A percentile compares a stretch with the other conserved stretches of the same genome.
These are phyloP conservation scores for Amorphotheca resinae DNA, from an alignment of 495 filamentous ascomycete species.

Conservation along the genomic window DNA sequence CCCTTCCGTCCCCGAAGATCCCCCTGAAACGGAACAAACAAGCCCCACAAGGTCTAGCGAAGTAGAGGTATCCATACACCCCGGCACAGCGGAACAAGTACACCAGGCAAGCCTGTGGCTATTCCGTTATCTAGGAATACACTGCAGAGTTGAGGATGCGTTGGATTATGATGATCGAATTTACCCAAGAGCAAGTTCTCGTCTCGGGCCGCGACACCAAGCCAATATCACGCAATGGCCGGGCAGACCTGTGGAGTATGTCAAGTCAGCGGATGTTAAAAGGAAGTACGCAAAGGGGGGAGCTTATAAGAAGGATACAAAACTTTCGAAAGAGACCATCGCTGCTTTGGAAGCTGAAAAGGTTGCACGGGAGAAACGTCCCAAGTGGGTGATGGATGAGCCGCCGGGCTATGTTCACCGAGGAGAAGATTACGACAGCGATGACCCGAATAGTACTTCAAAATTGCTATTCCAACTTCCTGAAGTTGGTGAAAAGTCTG, in stretches of 20 bases:
- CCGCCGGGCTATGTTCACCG: constrained; percentile 73
- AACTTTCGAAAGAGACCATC: constrained; percentile 63
- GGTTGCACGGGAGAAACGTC: constrained; percentile 60
- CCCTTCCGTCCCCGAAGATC: constrained; percentile 35
- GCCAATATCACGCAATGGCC: constrained; percentile 75
- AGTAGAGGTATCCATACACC: constrained; percentile 38
- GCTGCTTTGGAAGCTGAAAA: constrained; percentile 74
- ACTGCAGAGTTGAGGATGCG: constrained; percentile 92
- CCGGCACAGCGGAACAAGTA: constrained; percentile 79
- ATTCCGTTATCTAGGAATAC: constrained; percentile 88
- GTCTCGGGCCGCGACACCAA: constrained; percentile 84
- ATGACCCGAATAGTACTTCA: constrained; percentile 34
- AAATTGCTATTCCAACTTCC: constrained; percentile 50
- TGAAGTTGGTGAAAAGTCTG: constrained; percentile 29
- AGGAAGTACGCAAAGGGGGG: constrained; percentile 53
- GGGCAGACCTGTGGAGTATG: constrained; percentile 73
- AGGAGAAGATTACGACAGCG: constrained; percentile 55
- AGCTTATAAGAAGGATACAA: constrained; percentile 54
- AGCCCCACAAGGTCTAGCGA: constrained; percentile 45
- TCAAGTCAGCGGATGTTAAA: constrained; percentile 78
- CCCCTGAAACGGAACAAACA: constrained; percentile 41
- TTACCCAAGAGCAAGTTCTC: constrained; percentile 88
- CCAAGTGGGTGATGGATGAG: constrained; percentile 88
- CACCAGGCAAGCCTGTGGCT: constrained; percentile 91
- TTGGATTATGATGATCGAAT: constrained; percentile 97